Base-by-base conservation (phyloP, 176 grass and related monocot genomes). In the Eleusine coracana region DNA sequence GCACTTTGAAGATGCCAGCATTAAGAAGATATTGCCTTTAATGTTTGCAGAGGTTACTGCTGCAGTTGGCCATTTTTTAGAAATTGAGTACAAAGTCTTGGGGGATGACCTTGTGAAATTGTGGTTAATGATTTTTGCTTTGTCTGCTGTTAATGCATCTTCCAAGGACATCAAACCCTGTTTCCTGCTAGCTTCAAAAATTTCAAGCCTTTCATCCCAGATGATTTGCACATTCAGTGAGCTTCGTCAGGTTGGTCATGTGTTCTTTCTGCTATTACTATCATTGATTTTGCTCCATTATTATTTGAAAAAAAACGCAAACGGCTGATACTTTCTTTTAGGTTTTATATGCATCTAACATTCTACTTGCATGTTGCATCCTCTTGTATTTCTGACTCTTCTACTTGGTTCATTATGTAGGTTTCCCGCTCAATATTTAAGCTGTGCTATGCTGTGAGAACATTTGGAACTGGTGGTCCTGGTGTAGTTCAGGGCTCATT, bases 51-150 rank as follows among this genome's bases (percentile, higher is more conserved):
- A 99, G 81, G 51, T 99, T 86, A 86, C 96, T 83, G 66, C 83
- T 85, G 87, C 89, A 63, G 86, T 94, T 83, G 80, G 78, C 75
- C 76, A 78, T 81, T 88, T 96, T 85, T 74, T 96, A 83, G 96
- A 96, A 88, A 92, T 94, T 49, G 93, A 99, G 82, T 96, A 99
- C 85, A 99, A 91, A 85, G 90, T 83, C 48, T 55, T 99, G 46
- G 93, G 85, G 52, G 86, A 86, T 78, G 81, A 99, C 62, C 83
- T 94, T 74, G 69, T 78, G 52, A 84, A 88, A 82, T 66, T 94
- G 73, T 99, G 96, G 93, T 87, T 88, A 62, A 96, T 94, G 91
- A 90, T 96, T 49, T 96, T 96, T 84, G 82, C 93, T 73, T 89
- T 96, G 62, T 88, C 83, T 88, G 85, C 85, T 72, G 70, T 93